Evolutionary conservation across 257 asterid species (phyloP).

Genomic region (Craterostigma plantagineum): DNA sequence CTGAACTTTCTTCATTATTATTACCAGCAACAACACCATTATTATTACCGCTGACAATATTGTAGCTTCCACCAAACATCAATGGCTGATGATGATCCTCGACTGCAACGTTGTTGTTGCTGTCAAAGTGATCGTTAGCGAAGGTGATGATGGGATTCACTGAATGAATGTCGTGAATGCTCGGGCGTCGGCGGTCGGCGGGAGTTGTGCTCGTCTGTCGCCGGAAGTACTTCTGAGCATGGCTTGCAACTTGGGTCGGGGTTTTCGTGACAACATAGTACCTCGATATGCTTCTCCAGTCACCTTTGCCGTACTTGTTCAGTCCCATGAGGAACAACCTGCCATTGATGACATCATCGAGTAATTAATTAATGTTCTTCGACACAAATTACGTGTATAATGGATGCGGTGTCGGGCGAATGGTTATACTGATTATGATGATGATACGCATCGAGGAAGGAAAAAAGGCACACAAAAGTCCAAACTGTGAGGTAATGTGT

Average conservation of each 20-base stretch:
- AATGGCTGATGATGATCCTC: too few species aligned
- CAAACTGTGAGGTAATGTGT: too few species aligned
- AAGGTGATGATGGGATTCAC: constrained; percentile 3
- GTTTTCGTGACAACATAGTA: constrained; percentile 20
- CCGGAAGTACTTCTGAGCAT: constrained; percentile 29
- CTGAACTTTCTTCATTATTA: too few species aligned
- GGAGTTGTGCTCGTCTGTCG: constrained; percentile 20
- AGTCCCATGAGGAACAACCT: constrained; percentile 32
- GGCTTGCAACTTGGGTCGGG: constrained; percentile 34
- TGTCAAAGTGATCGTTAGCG: too few species aligned
- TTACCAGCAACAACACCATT: too few species aligned
- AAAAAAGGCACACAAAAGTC: too few species aligned
- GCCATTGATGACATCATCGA: background rate
- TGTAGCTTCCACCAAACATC: too few species aligned
- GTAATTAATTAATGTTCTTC: background rate
- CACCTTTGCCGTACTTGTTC: constrained; percentile 26
- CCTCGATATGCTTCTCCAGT: constrained; percentile 37
- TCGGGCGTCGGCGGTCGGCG: constrained; percentile 20
- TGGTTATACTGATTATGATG: too few species aligned
- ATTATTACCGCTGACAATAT: too few species aligned
- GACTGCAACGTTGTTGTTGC: too few species aligned
- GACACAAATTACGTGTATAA: background rate
- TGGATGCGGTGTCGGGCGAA: background rate
- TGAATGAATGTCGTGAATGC: constrained; percentile 28
- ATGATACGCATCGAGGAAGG: too few species aligned